Base-by-base conservation (phyloP, 106 monocot genomes). In the Allium fistulosum region DNA sequence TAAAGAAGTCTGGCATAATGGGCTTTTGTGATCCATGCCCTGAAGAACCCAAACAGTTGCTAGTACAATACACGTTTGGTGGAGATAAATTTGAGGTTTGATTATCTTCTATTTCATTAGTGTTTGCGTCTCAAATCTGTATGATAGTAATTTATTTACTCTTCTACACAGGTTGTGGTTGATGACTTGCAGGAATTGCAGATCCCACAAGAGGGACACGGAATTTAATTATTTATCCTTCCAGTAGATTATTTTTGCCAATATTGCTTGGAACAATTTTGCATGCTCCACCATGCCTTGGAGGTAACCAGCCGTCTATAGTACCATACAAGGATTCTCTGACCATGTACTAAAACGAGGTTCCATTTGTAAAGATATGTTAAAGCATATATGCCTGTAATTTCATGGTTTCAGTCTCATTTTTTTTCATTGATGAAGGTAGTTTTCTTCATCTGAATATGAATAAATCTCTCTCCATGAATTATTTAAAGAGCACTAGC, bases 11-110 rank as follows among this genome's bases (percentile, higher is more conserved):
- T 8, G 92, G 96, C 60, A 86, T 96, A 73, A 96, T 96, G 96
- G 96, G 96, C n/a, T 96, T 96, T 75, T 96, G 80, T 58, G 96
- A 96, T 74, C 92, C 86, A 47, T 96, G 92, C 61, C 96, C 96
- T 69, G 96, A 82, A 16, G 78, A 84, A 27, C 81, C 84, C 6
- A 92, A 88, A 71, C 83, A 78, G 9, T 82, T 96, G 57, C 67
- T 84, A 4, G 82, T 96, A 49, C 81, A 92, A 62, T 96, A 96
- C 65, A 82, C 81, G 12, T 88, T 80, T 56, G 69, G 49, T 46
- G 76, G 84, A 11, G 48, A 76, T 63, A 79, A 82, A 50, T 79
- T 76, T 61, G 66, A 82, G 96, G 96, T 73, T 22, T 9, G 27
- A 51, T 70, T 58, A 9, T 58, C 13, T 3, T 11, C 13, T 63